phyloP scores from a whole-genome alignment of 768 basidiomycete species.

The Mrakia gelida region DNA sequence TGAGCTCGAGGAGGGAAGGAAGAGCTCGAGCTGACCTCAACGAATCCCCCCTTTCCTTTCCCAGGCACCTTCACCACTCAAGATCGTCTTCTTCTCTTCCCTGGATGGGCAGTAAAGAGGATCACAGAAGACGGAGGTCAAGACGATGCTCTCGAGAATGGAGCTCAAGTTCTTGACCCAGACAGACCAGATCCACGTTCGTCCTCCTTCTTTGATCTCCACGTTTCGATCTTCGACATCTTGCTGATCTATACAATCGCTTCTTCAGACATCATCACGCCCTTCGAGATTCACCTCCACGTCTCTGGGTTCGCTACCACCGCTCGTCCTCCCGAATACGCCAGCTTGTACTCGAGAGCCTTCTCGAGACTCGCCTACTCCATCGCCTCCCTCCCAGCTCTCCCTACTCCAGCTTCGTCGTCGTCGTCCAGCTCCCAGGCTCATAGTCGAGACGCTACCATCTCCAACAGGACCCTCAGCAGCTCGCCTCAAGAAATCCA shows the following conservation, averaged over 20 bases:
- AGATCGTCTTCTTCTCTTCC: conserved; percentile 25
- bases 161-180: background rate
- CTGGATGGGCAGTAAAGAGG: conserved; percentile 26
- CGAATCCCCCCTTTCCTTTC: background rate
- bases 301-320: conserved; percentile 72
- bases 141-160: conserved; percentile 9
- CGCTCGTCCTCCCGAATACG: conserved; percentile 56
- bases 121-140: conserved; percentile 10
- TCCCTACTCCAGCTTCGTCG: background rate
- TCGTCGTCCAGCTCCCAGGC: background rate
- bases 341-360: conserved; percentile 68
- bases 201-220: background rate
- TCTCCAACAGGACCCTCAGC: background rate
- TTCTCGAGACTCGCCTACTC: conserved; percentile 50
- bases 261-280: conserved; percentile 24
- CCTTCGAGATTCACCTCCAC: conserved; percentile 68
- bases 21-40: background rate
- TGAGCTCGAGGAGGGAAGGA: background rate
- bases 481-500: background rate
- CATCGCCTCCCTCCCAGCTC: conserved; percentile 23
- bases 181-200: conserved; percentile 5
- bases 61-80: conserved; percentile 20
- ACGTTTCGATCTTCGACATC: background rate
- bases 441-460: background rate
- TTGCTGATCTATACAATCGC: background rate